Base-by-base conservation (phyloP, 257 asterid species). In the Nicotiana otophora region DNA sequence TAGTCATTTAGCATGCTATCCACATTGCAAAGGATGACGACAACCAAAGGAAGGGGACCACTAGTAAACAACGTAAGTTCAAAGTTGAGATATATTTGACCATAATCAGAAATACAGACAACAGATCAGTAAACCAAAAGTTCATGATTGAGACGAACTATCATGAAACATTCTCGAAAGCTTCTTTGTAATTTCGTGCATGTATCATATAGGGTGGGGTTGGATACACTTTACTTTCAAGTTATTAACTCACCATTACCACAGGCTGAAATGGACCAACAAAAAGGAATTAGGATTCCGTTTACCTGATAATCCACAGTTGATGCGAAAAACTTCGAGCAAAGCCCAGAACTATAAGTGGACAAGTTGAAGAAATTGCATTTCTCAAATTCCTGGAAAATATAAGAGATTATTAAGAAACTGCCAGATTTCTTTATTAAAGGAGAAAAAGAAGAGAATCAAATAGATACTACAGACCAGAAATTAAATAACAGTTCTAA, bases 221-320 rank as follows among this genome's bases (percentile, higher is more conserved):
- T 20, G 36, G 78, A 42, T 46, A 46, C 20, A 72, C 20, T 42
- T 10, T 54, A 72, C 36, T 12, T 20, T 23, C 60, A 42, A 20
- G 60, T 72, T 42, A 46, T 72, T 15, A 26, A 72, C 60, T 46
- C 60, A 46, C 78, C 57, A 11, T 23, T 72, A 26, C 8, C 60
- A 72, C 4, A 7, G 20, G 60, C 7, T 42, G 60, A 46, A 70
- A 7, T 69, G 55, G 10, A 4, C 31, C 78, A 42, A 42, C 19
- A 53, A 53, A 53, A 3, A 53, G 48, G 63, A 80, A 62, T 46
- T 62, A 36, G 20, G 48, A 23, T 63, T 81, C 48, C 23, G 4
- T 12, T 34, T 85, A 94, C 99, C 97, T 96, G 98, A 87, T 96
- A 96, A 81, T 94, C 92, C 83, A 94, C 95, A 60, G 97, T 90